phyloP scores from a whole-genome alignment of 2,329 filamentous ascomycete genomes.

The Neoscytalidium dimidiatum region DNA sequence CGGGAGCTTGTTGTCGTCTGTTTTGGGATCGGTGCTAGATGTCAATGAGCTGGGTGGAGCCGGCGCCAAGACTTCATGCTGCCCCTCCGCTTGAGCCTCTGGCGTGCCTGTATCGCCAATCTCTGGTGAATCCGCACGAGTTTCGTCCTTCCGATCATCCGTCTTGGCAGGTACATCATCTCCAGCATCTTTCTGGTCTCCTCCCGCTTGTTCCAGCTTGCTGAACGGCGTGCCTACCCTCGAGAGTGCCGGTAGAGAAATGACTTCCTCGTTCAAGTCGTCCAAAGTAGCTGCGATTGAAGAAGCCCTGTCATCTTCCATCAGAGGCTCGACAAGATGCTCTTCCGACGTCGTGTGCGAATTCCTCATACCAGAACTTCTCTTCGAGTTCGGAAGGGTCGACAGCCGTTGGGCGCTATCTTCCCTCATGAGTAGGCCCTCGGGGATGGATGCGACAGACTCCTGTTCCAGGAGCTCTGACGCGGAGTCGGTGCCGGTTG shows the following conservation, averaged over 20 bases:
- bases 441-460: conserved; percentile 10
- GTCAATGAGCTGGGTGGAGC: conserved; percentile 22
- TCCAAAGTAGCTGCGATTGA: conserved; percentile 59
- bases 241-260: conserved; percentile 35
- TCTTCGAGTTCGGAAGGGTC: not conserved
- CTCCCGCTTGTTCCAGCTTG: not conserved
- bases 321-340: conserved; percentile 31
- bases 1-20: conserved; percentile 2
- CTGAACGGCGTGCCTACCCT: conserved; percentile 15
- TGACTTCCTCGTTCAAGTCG: conserved; percentile 57
- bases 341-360: conserved; percentile 5
- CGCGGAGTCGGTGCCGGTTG: not conserved
- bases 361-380: not conserved
- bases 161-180: not conserved
- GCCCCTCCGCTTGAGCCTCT: not conserved
- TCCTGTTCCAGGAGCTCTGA: conserved; percentile 7
- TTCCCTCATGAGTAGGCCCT: conserved; percentile 1
- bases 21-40: conserved; percentile 36
- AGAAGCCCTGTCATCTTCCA: conserved; percentile 46
- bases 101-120: not conserved
- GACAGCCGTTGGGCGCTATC: not conserved
- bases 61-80: not conserved
- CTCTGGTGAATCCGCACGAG: not conserved
- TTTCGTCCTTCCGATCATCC: not conserved
- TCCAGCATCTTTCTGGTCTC: not conserved